These are phyloP conservation scores for Larix kaempferi DNA, from an alignment of 75 land plant species.

Conservation along the genomic window DNA sequence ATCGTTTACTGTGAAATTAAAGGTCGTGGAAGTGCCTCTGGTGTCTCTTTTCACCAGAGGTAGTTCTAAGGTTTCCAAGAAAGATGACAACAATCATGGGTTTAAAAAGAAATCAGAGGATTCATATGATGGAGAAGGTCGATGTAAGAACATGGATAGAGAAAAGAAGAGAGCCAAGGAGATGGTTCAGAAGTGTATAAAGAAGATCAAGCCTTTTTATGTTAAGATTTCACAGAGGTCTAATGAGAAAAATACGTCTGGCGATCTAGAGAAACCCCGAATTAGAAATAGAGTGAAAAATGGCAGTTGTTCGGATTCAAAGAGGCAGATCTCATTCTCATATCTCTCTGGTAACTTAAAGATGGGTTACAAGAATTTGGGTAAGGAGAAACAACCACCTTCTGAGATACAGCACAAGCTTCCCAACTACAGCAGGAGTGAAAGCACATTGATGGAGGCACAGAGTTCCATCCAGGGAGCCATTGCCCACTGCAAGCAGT, in stretches of 20 bases:
- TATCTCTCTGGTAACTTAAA: neutral
- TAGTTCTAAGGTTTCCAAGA: conserved; percentile 34
- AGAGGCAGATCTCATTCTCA: neutral
- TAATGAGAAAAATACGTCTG: conserved; percentile 25
- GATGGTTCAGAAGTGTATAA: conserved; percentile 45
- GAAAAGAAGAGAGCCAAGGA: conserved; percentile 24
- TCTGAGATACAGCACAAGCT: neutral
- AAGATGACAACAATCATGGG: neutral
- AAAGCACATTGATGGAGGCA: conserved; percentile 16
- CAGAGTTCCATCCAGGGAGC: conserved; percentile 37
- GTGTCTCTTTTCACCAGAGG: too few species aligned
- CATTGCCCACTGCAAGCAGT: conserved; percentile 39
- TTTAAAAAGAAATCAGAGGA: neutral
- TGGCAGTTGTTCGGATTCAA: neutral
- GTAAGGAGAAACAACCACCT: neutral
- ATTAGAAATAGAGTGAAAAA: neutral
- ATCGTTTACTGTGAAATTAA: conserved; percentile 38
- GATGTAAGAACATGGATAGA: too few species aligned
- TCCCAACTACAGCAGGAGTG: neutral
- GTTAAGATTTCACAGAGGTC: conserved; percentile 38
- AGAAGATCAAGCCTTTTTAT: conserved; percentile 64
- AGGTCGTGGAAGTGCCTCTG: conserved; percentile 37
- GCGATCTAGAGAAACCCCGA: conserved; percentile 15
- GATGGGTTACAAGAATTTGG: neutral
- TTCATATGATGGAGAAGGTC: too few species aligned